Base-by-base conservation (phyloP, 805 yeast genomes). In the Ogataea haglerorum region DNA sequence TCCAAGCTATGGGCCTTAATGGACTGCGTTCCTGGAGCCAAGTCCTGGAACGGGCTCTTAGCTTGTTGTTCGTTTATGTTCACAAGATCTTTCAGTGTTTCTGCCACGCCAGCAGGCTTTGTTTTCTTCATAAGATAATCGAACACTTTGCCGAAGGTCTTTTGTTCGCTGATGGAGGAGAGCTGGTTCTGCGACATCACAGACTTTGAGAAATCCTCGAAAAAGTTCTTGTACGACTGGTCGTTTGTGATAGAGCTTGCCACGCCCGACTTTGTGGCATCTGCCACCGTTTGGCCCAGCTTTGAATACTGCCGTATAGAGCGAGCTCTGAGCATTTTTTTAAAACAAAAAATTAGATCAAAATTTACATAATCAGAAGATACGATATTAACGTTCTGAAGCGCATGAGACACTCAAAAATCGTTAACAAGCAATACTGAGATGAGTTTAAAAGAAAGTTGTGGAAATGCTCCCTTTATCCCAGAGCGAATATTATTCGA, bases 131-230 rank as follows among this genome's bases (percentile, higher is more conserved):
- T 49, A 31, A 61, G 41, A 39, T 58, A 57, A 29, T 57, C 53
- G 14, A 61, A 57, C 3, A 61, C 57, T 30, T 51, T 52, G 33
- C 58, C 52, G 34, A 61, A 61, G 4, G 64, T 57, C 36, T 60
- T 56, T 36, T 58, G 61, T 35, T 61, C 66, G 27, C 60, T 60
- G 30, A 58, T 51, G 0, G 64, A 58, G 3, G 63, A 47, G 30
- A 54, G 43, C 31, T 51, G 51, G 10, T 47, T 36, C 26, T 43
- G 45, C 12, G 35, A 34, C 29, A 43, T 39, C 16, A 46, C 49
- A 10, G 58, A 48, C 22, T 46, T 43, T 16, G 58, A 53, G 34
- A 56, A 58, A 17, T 52, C 60, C 13, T 51, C 41, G 12, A 59
- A 57, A 28, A 57, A 59, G 10, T 38, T 48, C 25, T 54, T 43